Conservation (phyloP, 176 grass and related monocot species). For the Hyparrhenia diplandra region DNA sequence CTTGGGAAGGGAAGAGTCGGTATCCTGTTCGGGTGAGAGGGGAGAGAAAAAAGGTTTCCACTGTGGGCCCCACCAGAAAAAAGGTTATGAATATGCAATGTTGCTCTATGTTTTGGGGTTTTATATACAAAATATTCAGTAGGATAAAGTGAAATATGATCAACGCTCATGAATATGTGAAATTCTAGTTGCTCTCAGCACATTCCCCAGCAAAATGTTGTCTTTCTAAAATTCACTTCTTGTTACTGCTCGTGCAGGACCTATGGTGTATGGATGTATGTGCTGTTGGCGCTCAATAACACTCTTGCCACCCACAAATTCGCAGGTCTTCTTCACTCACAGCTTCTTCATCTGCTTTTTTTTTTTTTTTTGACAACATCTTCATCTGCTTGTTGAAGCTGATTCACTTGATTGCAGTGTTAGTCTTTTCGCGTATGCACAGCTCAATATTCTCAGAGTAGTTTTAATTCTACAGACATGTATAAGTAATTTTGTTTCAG, state of each 20-base stretch:
- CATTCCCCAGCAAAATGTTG: not conserved
- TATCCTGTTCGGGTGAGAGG: too few species aligned
- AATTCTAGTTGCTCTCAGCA: not conserved
- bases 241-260: constrained; percentile 41
- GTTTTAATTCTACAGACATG: not conserved
- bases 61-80: too few species aligned
- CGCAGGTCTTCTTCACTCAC: constrained; percentile 44
- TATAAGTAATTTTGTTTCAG: too few species aligned
- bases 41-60: too few species aligned
- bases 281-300: constrained; percentile 64
- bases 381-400: not conserved
- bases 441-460: not conserved
- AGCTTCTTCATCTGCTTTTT: not conserved
- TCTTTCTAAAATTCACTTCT: not conserved
- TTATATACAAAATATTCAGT: not conserved
- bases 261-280: constrained; percentile 95
- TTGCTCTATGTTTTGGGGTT: not conserved
- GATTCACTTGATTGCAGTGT: not conserved
- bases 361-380: too few species aligned
- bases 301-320: constrained; percentile 78
- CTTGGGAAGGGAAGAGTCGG: too few species aligned
- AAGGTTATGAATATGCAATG: not conserved
- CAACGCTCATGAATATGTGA: not conserved
- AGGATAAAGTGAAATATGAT: not conserved
- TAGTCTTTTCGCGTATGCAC: not conserved